Evolutionary conservation across 2,329 filamentous ascomycete genomes (phyloP).

Genomic region (Penicillium griseofulvum): DNA sequence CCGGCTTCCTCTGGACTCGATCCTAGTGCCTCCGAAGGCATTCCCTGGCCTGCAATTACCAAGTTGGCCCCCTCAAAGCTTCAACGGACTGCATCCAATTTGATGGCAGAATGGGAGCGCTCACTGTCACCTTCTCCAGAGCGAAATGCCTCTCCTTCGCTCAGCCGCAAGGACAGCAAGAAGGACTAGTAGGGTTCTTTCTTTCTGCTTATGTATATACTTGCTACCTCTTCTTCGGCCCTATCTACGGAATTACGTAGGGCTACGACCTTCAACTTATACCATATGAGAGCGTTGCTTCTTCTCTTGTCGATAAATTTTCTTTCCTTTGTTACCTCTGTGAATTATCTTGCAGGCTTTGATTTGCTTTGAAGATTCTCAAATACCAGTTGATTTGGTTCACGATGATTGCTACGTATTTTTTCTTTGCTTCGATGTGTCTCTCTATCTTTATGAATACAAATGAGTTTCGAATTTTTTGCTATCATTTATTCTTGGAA

Average conservation of each 20-base stretch:
- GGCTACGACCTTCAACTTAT: conserved; percentile 31
- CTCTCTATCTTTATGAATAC: neutral
- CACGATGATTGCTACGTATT: neutral
- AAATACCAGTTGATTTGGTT: conserved; percentile 6
- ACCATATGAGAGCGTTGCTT: conserved; percentile 29
- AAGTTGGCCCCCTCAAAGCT: conserved; percentile 72
- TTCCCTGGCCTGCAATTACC: conserved; percentile 68
- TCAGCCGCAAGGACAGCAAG: conserved; percentile 30
- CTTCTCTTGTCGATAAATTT: conserved; percentile 11
- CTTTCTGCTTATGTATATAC: conserved; percentile 20
- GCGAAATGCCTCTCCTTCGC: conserved; percentile 19
- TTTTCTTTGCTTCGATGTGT: neutral
- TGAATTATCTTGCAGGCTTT: neutral
- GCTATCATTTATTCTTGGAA: neutral
- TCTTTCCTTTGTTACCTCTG: conserved; percentile 7
- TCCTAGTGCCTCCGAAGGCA: conserved; percentile 39
- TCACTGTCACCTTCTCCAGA: conserved; percentile 58
- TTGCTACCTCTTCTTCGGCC: conserved; percentile 19
- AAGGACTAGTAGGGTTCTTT: conserved; percentile 26
- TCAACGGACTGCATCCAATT: conserved; percentile 75
- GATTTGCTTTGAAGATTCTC: conserved; percentile 1
- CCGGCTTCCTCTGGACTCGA: conserved; percentile 28
- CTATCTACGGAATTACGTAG: conserved; percentile 29
- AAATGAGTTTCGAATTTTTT: neutral
- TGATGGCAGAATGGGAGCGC: conserved; percentile 91